Evolutionary conservation across 345 rosid genomes (phyloP).

Genomic region (Syzygium oleosum): DNA sequence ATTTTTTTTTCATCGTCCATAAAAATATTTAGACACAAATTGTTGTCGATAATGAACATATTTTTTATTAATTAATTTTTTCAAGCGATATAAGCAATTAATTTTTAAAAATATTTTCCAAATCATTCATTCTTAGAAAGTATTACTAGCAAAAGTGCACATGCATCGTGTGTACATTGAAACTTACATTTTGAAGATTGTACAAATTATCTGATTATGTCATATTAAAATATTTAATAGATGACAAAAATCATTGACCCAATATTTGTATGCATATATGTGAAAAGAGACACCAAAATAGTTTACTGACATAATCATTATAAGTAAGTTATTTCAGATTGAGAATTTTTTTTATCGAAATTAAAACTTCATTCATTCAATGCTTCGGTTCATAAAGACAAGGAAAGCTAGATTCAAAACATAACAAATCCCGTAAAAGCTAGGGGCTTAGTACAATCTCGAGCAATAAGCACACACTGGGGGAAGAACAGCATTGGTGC

Average conservation of each 20-base stretch:
- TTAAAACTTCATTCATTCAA: too few relatives aligned
- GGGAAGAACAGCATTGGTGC: too few relatives aligned
- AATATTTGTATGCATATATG: neutral
- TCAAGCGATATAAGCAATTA: fast-evolving
- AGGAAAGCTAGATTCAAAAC: too few relatives aligned
- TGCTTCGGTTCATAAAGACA: too few relatives aligned
- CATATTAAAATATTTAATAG: neutral
- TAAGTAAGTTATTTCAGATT: neutral
- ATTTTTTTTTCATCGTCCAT: neutral
- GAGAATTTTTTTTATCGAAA: too few relatives aligned
- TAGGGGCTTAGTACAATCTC: neutral
- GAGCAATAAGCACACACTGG: neutral
- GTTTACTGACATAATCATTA: neutral
- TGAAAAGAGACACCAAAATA: neutral
- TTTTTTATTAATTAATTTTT: neutral
- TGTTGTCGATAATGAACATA: neutral
- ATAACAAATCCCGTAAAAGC: too few relatives aligned
- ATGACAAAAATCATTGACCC: neutral
- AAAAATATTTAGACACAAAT: neutral
- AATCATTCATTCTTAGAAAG: neutral
- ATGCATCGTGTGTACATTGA: neutral
- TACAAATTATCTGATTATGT: neutral
- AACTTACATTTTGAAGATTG: neutral
- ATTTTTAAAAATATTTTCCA: neutral
- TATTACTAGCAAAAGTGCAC: neutral